Evolutionary conservation across 257 asterid genomes (phyloP).

Genomic region (Solanum dulcamara): DNA sequence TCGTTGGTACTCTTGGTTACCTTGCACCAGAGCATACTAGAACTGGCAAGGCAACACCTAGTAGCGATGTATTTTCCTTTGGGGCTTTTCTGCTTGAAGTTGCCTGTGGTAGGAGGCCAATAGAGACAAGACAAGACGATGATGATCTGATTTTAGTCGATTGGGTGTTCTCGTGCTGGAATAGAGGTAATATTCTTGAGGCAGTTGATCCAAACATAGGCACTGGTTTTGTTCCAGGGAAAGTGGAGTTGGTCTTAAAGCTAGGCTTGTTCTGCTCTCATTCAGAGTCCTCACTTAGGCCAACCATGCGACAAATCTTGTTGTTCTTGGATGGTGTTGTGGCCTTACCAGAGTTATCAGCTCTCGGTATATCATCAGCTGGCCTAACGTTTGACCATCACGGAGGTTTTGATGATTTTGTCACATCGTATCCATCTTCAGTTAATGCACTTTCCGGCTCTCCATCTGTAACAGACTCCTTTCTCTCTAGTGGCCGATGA

Average conservation of each 20-base stretch:
- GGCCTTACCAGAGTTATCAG: conserved; percentile 31
- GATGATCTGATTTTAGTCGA: conserved; percentile 35
- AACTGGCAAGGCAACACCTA: conserved; percentile 49
- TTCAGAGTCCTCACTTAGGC: conserved; percentile 31
- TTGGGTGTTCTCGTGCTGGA: conserved; percentile 39
- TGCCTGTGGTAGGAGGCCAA: conserved; percentile 53
- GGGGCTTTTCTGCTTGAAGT: conserved; percentile 70
- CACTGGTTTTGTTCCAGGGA: conserved; percentile 15
- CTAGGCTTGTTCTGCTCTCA: conserved; percentile 49
- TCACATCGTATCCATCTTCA: conserved; percentile 16
- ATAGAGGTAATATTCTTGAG: conserved; percentile 25
- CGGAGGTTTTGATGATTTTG: conserved; percentile 32
- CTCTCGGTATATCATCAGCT: conserved; percentile 11
- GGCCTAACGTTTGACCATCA: conserved; percentile 6
- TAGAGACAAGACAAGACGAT: conserved; percentile 14
- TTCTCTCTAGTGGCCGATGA: conserved; percentile 34
- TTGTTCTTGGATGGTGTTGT: conserved; percentile 30
- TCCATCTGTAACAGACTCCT: conserved; percentile 18
- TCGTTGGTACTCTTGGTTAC: conserved; percentile 62
- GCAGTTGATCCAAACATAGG: conserved; percentile 37
- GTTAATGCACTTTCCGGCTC: conserved; percentile 4
- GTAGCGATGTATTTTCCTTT: conserved; percentile 50
- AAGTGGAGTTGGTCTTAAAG: conserved; percentile 38
- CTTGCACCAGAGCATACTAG: conserved; percentile 58
- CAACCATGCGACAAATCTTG: conserved; percentile 34